Percentiles rank a stretch among this genome's conserved stretches.
phyloP scores from a whole-genome alignment of 2,329 filamentous ascomycete genomes.

The Sclerotinia trifoliorum region DNA sequence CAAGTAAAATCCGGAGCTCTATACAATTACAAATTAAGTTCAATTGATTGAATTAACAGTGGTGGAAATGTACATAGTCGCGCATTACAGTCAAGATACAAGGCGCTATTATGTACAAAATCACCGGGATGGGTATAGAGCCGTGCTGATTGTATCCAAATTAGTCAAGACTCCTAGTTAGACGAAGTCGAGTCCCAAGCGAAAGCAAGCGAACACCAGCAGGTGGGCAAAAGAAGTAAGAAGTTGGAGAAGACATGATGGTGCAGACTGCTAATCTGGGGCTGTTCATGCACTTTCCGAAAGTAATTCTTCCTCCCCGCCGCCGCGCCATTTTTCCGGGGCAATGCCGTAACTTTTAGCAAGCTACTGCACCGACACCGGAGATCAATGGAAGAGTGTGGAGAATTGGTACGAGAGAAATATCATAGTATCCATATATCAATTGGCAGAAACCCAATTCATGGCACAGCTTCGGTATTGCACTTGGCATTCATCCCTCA shows the following conservation, averaged over 20 bases:
- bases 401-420: neutral
- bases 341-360: neutral
- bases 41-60: neutral
- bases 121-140: neutral
- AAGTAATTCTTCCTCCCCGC: slow-evolving; percentile 7
- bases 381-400: neutral
- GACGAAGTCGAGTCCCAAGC: neutral
- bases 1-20: slow-evolving; percentile 1
- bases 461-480: neutral
- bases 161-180: neutral
- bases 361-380: neutral
- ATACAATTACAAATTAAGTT: neutral
- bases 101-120: slow-evolving; percentile 12
- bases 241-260: neutral
- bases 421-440: neutral
- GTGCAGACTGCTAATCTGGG: slow-evolving; percentile 10
- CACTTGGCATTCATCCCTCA: neutral
- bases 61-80: neutral
- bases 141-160: neutral
- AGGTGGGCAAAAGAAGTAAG: neutral
- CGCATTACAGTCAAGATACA: neutral
- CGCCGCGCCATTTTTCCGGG: neutral
- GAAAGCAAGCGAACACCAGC: slow-evolving; percentile 5
- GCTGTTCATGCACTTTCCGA: slow-evolving; percentile 11
- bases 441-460: neutral